phyloP scores from a whole-genome alignment of 306 rosid genomes.

The Prunus fruticosa region DNA sequence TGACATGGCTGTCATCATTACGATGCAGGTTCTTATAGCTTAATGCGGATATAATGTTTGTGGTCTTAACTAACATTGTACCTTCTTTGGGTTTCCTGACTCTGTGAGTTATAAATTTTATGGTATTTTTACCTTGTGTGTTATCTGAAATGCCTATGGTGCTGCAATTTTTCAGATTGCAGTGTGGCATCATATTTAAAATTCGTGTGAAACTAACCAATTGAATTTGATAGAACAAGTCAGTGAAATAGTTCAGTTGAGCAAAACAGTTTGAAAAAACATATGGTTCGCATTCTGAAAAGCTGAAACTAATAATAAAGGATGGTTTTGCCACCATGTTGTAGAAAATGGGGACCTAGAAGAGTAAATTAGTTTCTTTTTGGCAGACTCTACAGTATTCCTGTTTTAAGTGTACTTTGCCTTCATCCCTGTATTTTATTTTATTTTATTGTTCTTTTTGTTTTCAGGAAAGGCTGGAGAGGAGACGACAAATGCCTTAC shows the following conservation, averaged over 20 bases:
- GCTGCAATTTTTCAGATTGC: neutral
- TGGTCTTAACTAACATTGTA: neutral
- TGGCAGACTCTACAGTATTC: neutral
- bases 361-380: neutral
- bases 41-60: neutral
- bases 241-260: neutral
- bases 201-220: neutral
- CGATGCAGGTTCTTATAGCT: too few species aligned
- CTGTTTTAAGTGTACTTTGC: neutral
- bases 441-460: neutral
- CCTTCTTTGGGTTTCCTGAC: neutral
- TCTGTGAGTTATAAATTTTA: neutral
- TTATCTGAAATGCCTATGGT: neutral
- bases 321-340: neutral
- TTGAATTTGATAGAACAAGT: neutral
- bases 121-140: neutral
- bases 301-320: neutral
- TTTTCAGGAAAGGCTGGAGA: slow-evolving; percentile 91
- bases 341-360: too few species aligned
- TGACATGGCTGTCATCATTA: too few species aligned
- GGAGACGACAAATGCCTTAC: slow-evolving; percentile 98
- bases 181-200: neutral
- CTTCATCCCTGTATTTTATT: neutral
- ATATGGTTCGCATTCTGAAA: neutral
- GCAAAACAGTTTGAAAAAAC: neutral